Evolutionary conservation across 495 filamentous ascomycete species (phyloP).

Genomic region (Neurospora sp.): DNA sequence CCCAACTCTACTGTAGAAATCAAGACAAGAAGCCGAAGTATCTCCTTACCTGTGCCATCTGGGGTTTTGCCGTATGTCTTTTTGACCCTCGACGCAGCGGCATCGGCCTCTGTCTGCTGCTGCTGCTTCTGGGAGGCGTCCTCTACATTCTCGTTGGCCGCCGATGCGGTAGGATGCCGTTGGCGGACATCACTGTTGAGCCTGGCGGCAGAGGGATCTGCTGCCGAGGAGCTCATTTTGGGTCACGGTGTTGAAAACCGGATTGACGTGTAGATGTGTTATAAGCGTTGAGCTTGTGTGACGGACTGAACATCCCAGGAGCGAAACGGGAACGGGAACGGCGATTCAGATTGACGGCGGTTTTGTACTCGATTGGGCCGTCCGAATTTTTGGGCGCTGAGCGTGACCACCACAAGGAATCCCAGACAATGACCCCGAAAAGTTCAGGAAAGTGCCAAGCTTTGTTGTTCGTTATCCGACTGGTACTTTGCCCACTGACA

Average conservation of each 20-base stretch:
- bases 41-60: constrained; percentile 69
- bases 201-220: constrained; percentile 9
- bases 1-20: background rate
- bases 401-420: background rate
- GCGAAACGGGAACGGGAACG: background rate
- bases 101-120: background rate
- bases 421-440: background rate
- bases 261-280: background rate
- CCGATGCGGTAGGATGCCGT: constrained; percentile 4
- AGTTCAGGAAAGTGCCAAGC: background rate
- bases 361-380: background rate
- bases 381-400: background rate
- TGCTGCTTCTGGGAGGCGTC: background rate
- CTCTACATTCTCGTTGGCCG: background rate
- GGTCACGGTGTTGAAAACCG: constrained; percentile 19
- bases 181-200: constrained; percentile 17
- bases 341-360: background rate
- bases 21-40: background rate
- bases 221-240: constrained; percentile 17
- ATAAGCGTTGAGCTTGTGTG: constrained; percentile 13
- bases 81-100: constrained; percentile 26
- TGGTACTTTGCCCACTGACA: background rate
- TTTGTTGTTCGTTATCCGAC: background rate
- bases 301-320: constrained; percentile 4
- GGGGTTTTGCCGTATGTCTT: constrained; percentile 89